These are phyloP conservation scores for Ilyonectria robusta DNA, from an alignment of 2,329 filamentous ascomycete genomes.

Conservation along the genomic window DNA sequence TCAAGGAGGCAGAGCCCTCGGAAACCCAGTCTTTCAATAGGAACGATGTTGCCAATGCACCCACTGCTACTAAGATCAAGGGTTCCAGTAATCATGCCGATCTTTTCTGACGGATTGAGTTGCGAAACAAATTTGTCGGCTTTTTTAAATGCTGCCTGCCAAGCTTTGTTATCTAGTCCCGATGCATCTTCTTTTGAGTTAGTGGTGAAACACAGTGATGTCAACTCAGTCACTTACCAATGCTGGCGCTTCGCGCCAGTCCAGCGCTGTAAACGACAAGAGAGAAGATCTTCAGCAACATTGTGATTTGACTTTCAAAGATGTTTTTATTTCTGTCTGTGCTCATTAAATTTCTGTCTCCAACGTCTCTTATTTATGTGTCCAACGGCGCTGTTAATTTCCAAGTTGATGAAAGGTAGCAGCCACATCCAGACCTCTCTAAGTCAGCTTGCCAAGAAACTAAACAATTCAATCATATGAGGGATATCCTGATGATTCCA, in stretches of 20 bases:
- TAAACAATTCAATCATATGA: background rate
- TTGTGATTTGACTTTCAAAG: background rate
- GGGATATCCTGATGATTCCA: background rate
- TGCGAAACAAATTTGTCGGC: constrained; percentile 1
- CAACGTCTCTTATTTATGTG: background rate
- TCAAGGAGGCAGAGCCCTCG: constrained; percentile 54
- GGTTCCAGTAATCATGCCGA: constrained; percentile 11
- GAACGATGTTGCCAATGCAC: constrained; percentile 43
- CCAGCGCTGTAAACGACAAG: background rate
- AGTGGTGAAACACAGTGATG: background rate
- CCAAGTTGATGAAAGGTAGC: background rate
- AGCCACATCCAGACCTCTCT: background rate
- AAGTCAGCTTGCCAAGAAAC: background rate
- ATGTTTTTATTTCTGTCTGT: background rate
- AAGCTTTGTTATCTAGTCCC: background rate
- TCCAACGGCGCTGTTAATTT: background rate
- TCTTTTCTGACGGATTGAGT: constrained; percentile 20
- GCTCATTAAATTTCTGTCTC: background rate
- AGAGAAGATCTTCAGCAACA: background rate
- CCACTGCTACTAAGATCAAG: background rate
- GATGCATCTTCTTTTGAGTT: background rate
- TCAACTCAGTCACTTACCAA: background rate
- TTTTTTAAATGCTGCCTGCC: background rate
- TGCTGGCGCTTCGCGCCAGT: background rate
- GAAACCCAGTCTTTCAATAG: constrained; percentile 54